Evolutionary conservation across 768 basidiomycete species (phyloP).

Genomic region (Suillus subluteus): DNA sequence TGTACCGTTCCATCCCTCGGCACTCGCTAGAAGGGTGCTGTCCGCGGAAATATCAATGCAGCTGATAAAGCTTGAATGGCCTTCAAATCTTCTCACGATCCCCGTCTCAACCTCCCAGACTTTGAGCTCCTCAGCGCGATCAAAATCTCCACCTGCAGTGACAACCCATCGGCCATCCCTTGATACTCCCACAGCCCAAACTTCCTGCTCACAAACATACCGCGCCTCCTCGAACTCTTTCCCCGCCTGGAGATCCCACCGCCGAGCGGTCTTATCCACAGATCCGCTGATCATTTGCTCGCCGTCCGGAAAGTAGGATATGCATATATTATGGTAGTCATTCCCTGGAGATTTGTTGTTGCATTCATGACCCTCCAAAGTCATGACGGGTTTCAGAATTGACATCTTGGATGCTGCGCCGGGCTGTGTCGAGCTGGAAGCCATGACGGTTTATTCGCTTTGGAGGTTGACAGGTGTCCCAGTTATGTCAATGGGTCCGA

Average conservation of each 20-base stretch:
- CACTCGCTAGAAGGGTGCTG: constrained; percentile 7
- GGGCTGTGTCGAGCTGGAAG: not conserved
- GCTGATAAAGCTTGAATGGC: not conserved
- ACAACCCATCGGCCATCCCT: not conserved
- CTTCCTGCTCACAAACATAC: not conserved
- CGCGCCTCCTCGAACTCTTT: not conserved
- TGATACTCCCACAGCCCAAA: not conserved
- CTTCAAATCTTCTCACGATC: not conserved
- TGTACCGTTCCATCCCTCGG: not conserved
- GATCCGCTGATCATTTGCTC: not conserved
- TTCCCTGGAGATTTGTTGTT: too few species aligned
- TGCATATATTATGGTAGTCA: not conserved
- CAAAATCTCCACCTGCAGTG: not conserved
- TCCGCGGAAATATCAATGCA: constrained; percentile 14
- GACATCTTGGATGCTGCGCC: not conserved
- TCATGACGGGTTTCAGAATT: not conserved
- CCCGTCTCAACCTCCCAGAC: not conserved
- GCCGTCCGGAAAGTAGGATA: not conserved
- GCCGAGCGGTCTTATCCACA: not conserved
- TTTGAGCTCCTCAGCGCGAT: not conserved
- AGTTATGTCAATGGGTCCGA: not conserved
- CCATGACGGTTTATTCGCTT: not conserved
- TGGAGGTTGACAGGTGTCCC: not conserved
- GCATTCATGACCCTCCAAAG: not conserved
- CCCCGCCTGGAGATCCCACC: not conserved